Percentiles rank a stretch among this genome's conserved stretches.
These are phyloP conservation scores for Podila minutissima DNA, from an alignment of 192 early-diverging fungal genomes.

Conservation along the genomic window DNA sequence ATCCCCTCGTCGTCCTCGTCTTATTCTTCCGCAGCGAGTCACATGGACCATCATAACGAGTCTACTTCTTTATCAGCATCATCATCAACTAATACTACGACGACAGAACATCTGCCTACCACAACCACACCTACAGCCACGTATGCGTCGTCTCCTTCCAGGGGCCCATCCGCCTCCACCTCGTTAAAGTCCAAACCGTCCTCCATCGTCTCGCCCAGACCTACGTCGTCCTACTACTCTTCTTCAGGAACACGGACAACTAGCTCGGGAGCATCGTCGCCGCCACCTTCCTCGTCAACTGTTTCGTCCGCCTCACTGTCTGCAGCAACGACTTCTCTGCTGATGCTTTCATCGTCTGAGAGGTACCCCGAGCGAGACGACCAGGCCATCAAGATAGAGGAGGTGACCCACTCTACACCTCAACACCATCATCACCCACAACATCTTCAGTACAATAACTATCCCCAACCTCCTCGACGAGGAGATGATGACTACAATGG, in stretches of 20 bases:
- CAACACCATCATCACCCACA: background rate
- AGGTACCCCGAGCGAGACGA: background rate
- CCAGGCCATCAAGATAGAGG: constrained; percentile 1
- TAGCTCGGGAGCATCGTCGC: constrained; percentile 8
- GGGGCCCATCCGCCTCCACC: constrained; percentile 21
- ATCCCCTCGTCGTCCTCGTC: background rate
- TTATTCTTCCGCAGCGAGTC: background rate
- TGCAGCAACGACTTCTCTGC: constrained; percentile 29
- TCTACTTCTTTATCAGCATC: background rate
- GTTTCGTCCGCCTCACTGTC: constrained; percentile 15
- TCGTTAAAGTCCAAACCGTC: constrained; percentile 23
- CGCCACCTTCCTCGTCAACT: constrained; percentile 2
- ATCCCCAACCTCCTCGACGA: background rate
- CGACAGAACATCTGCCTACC: background rate
- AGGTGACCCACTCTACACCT: background rate
- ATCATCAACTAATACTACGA: background rate
- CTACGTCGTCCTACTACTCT: constrained; percentile 25
- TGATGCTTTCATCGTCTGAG: constrained; percentile 21
- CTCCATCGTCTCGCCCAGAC: constrained; percentile 13
- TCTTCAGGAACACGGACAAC: too few relatives aligned
- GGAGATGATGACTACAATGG: background rate
- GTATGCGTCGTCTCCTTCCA: constrained; percentile 8
- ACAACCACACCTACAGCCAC: background rate
- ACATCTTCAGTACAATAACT: background rate
- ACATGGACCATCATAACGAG: background rate